Evolutionary conservation across 345 rosid species (phyloP).

Genomic region (Eucalyptus shirleyi): DNA sequence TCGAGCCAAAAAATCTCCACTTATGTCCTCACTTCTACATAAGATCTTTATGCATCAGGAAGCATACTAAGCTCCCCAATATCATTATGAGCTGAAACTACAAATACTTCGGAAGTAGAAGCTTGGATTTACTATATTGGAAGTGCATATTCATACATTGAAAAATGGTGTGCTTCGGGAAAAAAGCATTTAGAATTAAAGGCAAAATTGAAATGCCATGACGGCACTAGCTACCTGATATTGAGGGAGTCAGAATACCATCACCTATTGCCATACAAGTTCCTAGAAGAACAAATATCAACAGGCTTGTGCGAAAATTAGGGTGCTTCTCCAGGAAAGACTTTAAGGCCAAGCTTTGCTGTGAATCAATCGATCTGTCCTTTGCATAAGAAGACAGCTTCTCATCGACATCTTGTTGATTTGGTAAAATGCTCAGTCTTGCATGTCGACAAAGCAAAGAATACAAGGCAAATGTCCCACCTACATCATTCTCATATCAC

Average conservation of each 20-base stretch:
- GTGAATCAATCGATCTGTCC: constrained; percentile 31
- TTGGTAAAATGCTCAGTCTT: constrained; percentile 56
- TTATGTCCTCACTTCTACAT: neutral
- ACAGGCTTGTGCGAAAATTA: constrained; percentile 25
- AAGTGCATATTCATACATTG: neutral
- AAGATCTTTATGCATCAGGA: neutral
- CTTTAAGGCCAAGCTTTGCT: constrained; percentile 36
- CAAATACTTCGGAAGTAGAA: neutral
- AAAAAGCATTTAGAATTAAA: neutral
- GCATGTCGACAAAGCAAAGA: constrained; percentile 84
- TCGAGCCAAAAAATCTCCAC: neutral
- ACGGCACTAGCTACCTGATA: constrained; percentile 40
- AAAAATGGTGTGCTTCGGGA: neutral
- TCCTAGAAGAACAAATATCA: constrained; percentile 59
- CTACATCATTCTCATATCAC: constrained; percentile 13
- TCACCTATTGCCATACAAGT: constrained; percentile 74
- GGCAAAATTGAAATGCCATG: neutral
- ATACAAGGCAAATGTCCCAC: constrained; percentile 86
- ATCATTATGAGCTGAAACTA: neutral
- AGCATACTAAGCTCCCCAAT: neutral
- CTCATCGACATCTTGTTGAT: constrained; percentile 79
- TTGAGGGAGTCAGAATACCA: constrained; percentile 82
- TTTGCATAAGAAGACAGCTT: constrained; percentile 45
- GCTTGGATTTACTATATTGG: neutral
- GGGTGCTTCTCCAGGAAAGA: constrained; percentile 52